Evolutionary conservation across 2,329 filamentous ascomycete species (phyloP).

Genomic region (Phyllosticta ampelicida): DNA sequence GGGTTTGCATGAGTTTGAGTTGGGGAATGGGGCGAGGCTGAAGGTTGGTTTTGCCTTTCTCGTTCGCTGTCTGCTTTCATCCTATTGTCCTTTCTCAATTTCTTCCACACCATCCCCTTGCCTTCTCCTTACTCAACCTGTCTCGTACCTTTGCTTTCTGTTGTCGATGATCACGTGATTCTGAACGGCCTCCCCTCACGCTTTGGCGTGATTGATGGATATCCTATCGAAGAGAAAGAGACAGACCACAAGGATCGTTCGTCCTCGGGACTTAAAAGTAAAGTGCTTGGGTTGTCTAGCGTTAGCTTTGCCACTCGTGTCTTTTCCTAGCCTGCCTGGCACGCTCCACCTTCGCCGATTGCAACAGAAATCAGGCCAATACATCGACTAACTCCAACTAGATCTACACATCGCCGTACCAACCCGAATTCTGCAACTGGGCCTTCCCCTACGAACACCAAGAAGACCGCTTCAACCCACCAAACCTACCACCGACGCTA

Average conservation of each 20-base stretch:
- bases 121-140: no score
- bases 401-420: constrained; percentile 45
- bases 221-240: no score
- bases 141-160: no score
- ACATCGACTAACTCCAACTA: constrained; percentile 4
- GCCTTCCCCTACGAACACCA: constrained; percentile 44
- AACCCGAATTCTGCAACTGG: constrained; percentile 46
- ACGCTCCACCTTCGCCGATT: not conserved
- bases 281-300: no score
- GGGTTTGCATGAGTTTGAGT: constrained; percentile 35
- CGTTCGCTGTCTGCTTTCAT: not conserved
- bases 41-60: constrained; percentile 20
- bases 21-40: constrained; percentile 40
- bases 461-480: constrained; percentile 43
- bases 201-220: no score
- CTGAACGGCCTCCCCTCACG: no score
- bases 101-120: not conserved
- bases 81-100: not conserved
- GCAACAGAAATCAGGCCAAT: not conserved
- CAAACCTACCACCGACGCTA: constrained; percentile 12
- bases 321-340: no score
- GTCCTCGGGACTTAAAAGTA: no score
- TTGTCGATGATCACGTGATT: no score
- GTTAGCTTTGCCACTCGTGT: not conserved
- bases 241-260: no score